Evolutionary conservation across 768 basidiomycete genomes (phyloP), one percentile per base, ranked within the genome.

Genomic region (Vararia minispora): DNA sequence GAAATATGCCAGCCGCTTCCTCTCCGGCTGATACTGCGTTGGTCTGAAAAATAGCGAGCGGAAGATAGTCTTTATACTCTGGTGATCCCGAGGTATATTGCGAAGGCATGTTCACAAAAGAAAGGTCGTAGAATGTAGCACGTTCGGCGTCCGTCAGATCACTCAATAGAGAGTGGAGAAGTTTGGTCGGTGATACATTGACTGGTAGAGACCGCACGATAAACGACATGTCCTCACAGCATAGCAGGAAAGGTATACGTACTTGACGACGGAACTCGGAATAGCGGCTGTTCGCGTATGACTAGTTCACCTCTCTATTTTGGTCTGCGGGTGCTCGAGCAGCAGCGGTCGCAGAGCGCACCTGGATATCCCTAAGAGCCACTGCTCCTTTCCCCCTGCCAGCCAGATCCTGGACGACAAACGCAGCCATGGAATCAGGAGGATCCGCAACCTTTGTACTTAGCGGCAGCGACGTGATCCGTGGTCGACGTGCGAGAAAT

Each of bases 11-110:
- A 3, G 71, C n/a, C n/a, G n/a, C 70, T 14, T 57, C 43, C 2
- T 61, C 56, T 1, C 72, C 74, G 3, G 76, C 68, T 3, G 68
- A 57, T 6, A 79, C 72, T 1, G 73, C 74, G 47, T 81, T 82
- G 3, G 79, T 80, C 52, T 76, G 66, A 52, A 79, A 74, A 40
- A 76, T 79, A 0, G 75, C 74, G 13, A 82, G 57, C 0, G 72
- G 72, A n/a, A 75, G 56, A 49, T 69, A 60, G 13, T 65, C 62
- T 31, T 50, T 35, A 42, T 45, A 48, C 13, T 25, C 26, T 51
- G 56, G 45, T 61, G 58, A 33, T 47, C 54, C 44, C 42, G 58
- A 17, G 59, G 65, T 33, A 22, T 69, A 43, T 22, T 59, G 45
- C 26, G 56, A 37, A 0, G 74, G 73, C 25, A 76, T 59, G 42